Evolutionary conservation across 257 asterid species (phyloP), one percentile per base, ranked within the genome.

Genomic region (Thymus mandschuricus): DNA sequence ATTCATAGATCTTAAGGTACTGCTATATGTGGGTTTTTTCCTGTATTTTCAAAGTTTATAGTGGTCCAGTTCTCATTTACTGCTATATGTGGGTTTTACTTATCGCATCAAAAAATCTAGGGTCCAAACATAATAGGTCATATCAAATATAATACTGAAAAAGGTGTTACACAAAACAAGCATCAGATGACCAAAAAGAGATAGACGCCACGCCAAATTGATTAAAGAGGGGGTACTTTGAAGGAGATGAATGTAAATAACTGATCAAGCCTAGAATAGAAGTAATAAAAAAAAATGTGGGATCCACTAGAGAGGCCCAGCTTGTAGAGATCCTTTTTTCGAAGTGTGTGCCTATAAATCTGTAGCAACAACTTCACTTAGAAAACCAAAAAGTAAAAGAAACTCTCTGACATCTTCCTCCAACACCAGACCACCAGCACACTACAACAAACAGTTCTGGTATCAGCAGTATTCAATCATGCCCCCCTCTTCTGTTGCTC

Each of bases 401-500:
- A 71, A 57, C 69, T 64, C 79, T 78, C 76, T 75, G 78, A 74
- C 78, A 34, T 75, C 72, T 73, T 50, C 55, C 51, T 57, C 50
- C 75, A 66, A 44, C 54, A 21, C 70, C 73, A 45, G 66, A 63
- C 80, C 56, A 73, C 77, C 77, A 69, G 12, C 67, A 74, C 28
- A 81, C 71, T 34, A 48, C 43, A 45, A 78, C 60, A 72, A 44
- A 67, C 54, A 56, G 41, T n/a, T 64, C 15, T 62, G 41, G 46
- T 57, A 68, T 74, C 70, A 59, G 3, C 62, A 69, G 54, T 28
- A 49, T 31, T 69, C 61, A 48, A 83, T 82, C 87, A 92, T 90
- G 94, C 85, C 90, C 57, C 88, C 84, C 38, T 70, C 75, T 76
- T 80, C 89, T 6, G 87, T 87, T 43, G 84, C 86, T 50, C 92